These are phyloP conservation scores for Monosporozyma aerobia DNA, from an alignment of 805 yeast species.

Conservation along the genomic window DNA sequence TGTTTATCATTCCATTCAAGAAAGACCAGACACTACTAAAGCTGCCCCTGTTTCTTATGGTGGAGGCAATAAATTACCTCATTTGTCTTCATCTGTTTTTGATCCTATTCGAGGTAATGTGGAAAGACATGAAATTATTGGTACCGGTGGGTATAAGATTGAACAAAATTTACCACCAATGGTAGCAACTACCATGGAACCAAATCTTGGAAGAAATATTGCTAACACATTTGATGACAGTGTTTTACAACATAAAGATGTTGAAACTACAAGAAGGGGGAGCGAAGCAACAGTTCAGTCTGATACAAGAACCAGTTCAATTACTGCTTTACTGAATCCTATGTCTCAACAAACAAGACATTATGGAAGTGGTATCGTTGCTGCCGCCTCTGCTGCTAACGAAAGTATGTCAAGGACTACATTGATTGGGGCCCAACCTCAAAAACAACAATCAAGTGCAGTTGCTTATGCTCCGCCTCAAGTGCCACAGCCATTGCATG, in stretches of 20 bases:
- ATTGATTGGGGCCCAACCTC: neutral
- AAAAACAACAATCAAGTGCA: neutral
- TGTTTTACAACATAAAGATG: neutral
- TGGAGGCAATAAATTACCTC: neutral
- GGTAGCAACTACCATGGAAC: neutral
- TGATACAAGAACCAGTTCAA: constrained; percentile 8
- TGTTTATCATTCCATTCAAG: neutral
- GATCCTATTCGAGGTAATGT: neutral
- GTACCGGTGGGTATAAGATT: neutral
- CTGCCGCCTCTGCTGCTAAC: neutral
- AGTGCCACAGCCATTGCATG: neutral
- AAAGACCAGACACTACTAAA: neutral
- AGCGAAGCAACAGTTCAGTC: constrained; percentile 3
- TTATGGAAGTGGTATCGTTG: neutral
- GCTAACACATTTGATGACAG: neutral
- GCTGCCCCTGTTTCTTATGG: neutral
- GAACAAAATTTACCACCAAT: neutral
- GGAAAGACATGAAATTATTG: neutral
- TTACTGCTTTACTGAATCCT: constrained; percentile 12
- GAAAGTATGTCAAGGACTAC: constrained; percentile 3
- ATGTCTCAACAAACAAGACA: constrained; percentile 1
- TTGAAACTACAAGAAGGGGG: neutral
- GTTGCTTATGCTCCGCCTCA: neutral
- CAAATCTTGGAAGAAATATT: neutral
- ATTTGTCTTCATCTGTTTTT: neutral